phyloP scores from a whole-genome alignment of 192 early-diverging fungal species.

The Chytriomyces hyalinus region DNA sequence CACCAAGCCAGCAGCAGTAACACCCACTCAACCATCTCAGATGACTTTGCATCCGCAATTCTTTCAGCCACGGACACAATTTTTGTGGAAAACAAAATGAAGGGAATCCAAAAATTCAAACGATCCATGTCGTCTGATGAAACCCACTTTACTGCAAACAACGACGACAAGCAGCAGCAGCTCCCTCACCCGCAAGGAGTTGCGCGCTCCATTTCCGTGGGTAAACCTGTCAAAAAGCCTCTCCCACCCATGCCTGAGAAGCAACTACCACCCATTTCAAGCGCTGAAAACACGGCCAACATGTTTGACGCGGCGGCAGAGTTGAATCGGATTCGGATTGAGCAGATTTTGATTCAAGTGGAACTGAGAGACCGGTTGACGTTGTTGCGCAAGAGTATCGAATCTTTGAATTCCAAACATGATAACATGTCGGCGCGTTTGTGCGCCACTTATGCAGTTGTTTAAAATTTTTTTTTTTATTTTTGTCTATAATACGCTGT shows the following conservation, averaged over 20 bases:
- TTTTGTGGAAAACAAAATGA: background rate
- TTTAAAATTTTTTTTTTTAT: too few relatives aligned
- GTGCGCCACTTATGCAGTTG: too few relatives aligned
- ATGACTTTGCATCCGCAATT: background rate
- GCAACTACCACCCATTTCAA: background rate
- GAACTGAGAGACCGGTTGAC: background rate
- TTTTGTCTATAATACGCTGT: too few relatives aligned
- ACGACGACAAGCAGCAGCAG: background rate
- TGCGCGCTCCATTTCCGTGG: too few relatives aligned
- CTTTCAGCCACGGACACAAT: background rate
- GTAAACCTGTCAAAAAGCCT: too few relatives aligned
- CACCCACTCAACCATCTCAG: background rate
- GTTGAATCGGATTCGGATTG: background rate
- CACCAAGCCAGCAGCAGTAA: background rate
- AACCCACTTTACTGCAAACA: background rate
- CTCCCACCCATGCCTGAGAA: background rate
- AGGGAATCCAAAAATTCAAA: background rate
- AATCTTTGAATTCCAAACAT: background rate
- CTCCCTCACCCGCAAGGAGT: too few relatives aligned
- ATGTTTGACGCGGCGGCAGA: background rate
- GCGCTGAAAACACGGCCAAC: background rate
- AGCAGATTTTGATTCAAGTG: slow-evolving; percentile 1
- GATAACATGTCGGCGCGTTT: background rate
- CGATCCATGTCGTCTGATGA: background rate
- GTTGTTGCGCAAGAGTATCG: background rate